Base-by-base conservation (phyloP, 805 yeast genomes). In the Kuraishia hungarica region DNA sequence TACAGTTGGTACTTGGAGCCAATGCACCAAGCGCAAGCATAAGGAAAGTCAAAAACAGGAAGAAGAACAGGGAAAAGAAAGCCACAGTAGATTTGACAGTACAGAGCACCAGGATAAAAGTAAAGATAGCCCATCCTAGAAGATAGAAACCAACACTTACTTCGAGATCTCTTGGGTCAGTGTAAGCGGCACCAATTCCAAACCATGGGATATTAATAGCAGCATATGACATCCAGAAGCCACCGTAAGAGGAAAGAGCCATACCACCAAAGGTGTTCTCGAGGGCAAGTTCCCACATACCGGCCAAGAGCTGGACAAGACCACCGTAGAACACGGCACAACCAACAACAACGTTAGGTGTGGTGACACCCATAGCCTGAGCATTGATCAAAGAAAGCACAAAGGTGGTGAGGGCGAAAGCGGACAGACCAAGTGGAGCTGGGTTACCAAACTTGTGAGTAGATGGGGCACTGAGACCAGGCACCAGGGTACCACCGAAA, bases 401-500 rank as follows among this genome's bases (percentile, higher is more conserved):
- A 66, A 86, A 81, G 50, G 87, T 81, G 22, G 87, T 81, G 60
- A 83, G 71, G 17, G 89, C 88, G 69, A 86, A 86, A 24, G 86
- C 88, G 28, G 83, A 79, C 56, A 87, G 72, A 17, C 92, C 93
- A 58, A 86, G 71, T 22, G 92, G 92, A 51, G 87, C 87, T 24
- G 93, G 92, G 62, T 86, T 86, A 56, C 86, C 92, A 71, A 79
- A 75, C 58, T 77, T 76, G 61, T 84, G 83, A 8, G 72, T 65
- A 17, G 93, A 78, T 4, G 81, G 78, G n/a, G 79, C 76, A 28
- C 80, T 68, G 55, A 74, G 51, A 75, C 89, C 93, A 23, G 94
- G 89, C 60, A 84, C 83, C 66, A 87, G 72, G 20, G 87, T 77
- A 84, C 97, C 97, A 68, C 96, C 97, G 60, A 87, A 87, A 1